These are phyloP conservation scores for Dryas integrifolia DNA, from an alignment of 331 rosid species.

Conservation along the genomic window DNA sequence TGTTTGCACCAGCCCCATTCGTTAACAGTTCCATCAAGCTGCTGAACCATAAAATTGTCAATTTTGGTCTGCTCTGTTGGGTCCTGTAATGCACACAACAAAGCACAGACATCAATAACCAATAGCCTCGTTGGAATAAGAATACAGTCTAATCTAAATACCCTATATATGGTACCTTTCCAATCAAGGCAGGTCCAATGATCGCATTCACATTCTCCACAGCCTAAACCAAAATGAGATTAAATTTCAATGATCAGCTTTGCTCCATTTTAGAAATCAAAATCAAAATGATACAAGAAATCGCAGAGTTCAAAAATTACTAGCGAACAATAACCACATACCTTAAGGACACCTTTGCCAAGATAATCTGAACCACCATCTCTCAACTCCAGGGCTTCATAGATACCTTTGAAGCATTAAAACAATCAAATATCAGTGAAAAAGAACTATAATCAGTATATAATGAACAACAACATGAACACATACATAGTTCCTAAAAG, in stretches of 20 bases:
- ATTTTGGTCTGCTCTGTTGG: slow-evolving; percentile 73
- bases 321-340: background rate
- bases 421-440: background rate
- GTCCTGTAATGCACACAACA: slow-evolving; percentile 41
- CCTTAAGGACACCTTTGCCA: slow-evolving; percentile 84
- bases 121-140: background rate
- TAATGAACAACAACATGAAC: background rate
- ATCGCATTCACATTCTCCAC: slow-evolving; percentile 68
- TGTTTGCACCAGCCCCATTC: slow-evolving; percentile 99
- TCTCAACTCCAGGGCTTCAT: slow-evolving; percentile 87
- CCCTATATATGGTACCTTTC: slow-evolving; percentile 49
- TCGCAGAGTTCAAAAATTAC: background rate
- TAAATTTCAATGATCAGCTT: slow-evolving; percentile 11
- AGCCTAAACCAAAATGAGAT: slow-evolving; percentile 48
- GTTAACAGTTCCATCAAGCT: slow-evolving; percentile 90
- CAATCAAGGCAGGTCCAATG: slow-evolving; percentile 83
- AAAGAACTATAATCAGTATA: background rate
- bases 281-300: background rate
- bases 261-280: background rate
- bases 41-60: slow-evolving; percentile 85
- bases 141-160: too few species aligned
- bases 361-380: slow-evolving; percentile 91
- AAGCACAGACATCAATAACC: background rate
- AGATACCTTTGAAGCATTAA: slow-evolving; percentile 41
- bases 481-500: background rate